Evolutionary conservation across 179 eudicot genomes (phyloP).

Genomic region (Heliamphora pulchella): DNA sequence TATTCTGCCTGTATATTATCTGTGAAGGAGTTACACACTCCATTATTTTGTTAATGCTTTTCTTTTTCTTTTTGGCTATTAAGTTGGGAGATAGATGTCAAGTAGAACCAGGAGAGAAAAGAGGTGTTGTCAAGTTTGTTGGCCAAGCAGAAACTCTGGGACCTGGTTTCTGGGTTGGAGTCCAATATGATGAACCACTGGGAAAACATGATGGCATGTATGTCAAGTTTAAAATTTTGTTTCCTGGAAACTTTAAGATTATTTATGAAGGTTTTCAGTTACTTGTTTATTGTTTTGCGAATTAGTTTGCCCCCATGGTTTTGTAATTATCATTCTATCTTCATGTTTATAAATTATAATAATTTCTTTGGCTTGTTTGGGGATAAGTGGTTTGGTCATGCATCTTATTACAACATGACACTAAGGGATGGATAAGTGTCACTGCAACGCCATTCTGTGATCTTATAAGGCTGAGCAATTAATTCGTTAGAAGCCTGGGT

Average conservation of each 20-base stretch:
- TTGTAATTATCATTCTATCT: background rate
- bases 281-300: no score
- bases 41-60: background rate
- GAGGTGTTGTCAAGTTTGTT: conserved; percentile 67
- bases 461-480: no score
- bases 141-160: conserved; percentile 65
- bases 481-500: background rate
- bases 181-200: conserved; percentile 88
- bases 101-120: conserved; percentile 82
- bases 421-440: background rate
- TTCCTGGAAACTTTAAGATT: background rate
- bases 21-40: background rate
- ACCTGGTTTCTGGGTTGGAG: conserved; percentile 87
- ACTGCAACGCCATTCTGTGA: no score
- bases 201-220: conserved; percentile 94
- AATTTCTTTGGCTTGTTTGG: background rate
- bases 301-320: background rate
- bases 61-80: conserved; percentile 1
- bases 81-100: conserved; percentile 72
- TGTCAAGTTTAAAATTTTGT: conserved; percentile 22
- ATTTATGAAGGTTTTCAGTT: background rate
- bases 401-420: background rate
- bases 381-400: background rate
- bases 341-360: no score
- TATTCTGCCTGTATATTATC: background rate